These are phyloP conservation scores for Komagataea norvegica DNA, from an alignment of 1,139 yeast genomes.

Conservation along the genomic window DNA sequence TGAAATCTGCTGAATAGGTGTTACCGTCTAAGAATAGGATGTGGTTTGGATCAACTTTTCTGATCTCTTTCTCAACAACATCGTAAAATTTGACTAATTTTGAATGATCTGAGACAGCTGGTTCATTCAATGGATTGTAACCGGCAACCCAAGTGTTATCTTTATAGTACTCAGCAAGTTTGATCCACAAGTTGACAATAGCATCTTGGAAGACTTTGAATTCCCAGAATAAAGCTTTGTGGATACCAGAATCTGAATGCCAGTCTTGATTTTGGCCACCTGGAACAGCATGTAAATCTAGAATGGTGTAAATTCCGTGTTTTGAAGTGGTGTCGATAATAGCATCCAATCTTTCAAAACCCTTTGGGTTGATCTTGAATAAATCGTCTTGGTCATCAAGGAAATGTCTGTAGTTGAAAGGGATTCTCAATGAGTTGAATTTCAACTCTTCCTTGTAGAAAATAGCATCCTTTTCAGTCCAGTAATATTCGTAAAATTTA, in stretches of 20 bases:
- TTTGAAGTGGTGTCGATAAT: conserved; percentile 18
- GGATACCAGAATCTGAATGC: conserved; percentile 22
- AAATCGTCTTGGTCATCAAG: conserved; percentile 21
- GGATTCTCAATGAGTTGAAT: conserved; percentile 21
- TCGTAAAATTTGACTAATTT: conserved; percentile 17
- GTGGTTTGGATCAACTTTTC: conserved; percentile 22
- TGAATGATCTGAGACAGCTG: conserved; percentile 21
- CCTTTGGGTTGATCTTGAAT: conserved; percentile 21
- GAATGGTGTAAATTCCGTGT: conserved; percentile 21
- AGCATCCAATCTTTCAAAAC: conserved; percentile 18
- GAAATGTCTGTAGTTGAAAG: conserved; percentile 24
- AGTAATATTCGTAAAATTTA: conserved; percentile 23
- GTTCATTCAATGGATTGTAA: conserved; percentile 24
- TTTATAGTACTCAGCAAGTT: conserved; percentile 22
- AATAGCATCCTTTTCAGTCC: conserved; percentile 24
- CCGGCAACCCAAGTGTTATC: conserved; percentile 24
- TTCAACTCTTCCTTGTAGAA: conserved; percentile 21
- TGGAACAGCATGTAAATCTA: conserved; percentile 21
- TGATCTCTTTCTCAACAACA: conserved; percentile 17
- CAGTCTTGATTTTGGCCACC: conserved; percentile 26
- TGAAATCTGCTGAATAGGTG: conserved; percentile 22
- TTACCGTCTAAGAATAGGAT: conserved; percentile 23
- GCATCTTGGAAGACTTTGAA: conserved; percentile 23
- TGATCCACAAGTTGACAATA: conserved; percentile 20
- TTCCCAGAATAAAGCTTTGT: conserved; percentile 23